These are phyloP conservation scores for Aspergillus novofumigatus DNA, from an alignment of 2,329 filamentous ascomycete genomes.

Conservation along the genomic window DNA sequence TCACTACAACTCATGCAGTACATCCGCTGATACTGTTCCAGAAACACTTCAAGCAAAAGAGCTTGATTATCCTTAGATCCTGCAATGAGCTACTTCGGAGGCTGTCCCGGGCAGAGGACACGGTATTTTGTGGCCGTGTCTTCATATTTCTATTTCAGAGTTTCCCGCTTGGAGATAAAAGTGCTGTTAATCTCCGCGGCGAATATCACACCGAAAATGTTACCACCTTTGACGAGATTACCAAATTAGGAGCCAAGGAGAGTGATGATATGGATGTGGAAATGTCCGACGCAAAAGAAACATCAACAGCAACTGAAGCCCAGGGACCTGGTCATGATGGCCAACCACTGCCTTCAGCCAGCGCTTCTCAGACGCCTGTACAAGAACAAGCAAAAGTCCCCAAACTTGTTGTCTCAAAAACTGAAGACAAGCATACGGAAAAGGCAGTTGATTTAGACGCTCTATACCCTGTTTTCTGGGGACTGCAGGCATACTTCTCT, in stretches of 20 bases:
- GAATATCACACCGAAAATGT: constrained; percentile 96
- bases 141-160: constrained; percentile 99
- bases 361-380: constrained; percentile 11
- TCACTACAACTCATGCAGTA: not conserved
- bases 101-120: constrained; percentile 92
- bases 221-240: constrained; percentile 70
- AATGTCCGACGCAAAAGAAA: constrained; percentile 37
- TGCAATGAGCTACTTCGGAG: constrained; percentile 94
- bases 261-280: constrained; percentile 66
- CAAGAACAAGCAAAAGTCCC: constrained; percentile 18
- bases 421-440: constrained; percentile 17
- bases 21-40: constrained; percentile 26
- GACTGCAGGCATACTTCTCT: constrained; percentile 85
- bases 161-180: constrained; percentile 93
- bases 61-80: constrained; percentile 81
- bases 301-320: constrained; percentile 29
- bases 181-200: constrained; percentile 91
- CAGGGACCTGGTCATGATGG: constrained; percentile 26
- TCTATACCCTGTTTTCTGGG: constrained; percentile 92
- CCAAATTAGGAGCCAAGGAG: constrained; percentile 31
- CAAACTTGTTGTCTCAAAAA: constrained; percentile 23
- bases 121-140: constrained; percentile 92
- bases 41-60: constrained; percentile 74
- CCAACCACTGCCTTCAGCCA: constrained; percentile 12
- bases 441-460: constrained; percentile 61